Evolutionary conservation across 2,329 filamentous ascomycete species (phyloP).

Genomic region (Cladophialophora bantiana): DNA sequence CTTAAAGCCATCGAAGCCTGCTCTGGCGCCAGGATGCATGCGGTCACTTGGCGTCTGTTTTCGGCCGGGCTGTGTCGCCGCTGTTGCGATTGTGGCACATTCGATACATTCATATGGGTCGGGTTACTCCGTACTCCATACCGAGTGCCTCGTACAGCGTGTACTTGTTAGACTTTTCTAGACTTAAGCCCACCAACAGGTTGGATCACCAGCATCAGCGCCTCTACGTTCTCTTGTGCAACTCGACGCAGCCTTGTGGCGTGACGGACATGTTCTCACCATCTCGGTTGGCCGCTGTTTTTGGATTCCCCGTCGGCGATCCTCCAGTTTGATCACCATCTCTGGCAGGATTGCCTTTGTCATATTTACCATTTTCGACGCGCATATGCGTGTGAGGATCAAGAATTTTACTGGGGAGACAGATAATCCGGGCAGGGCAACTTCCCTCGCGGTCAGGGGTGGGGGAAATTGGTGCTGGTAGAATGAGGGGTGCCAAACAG

Average conservation of each 20-base stretch:
- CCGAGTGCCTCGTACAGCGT: not conserved
- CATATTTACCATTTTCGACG: conserved; percentile 4
- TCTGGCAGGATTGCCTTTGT: conserved; percentile 8
- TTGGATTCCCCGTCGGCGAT: not conserved
- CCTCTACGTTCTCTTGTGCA: not conserved
- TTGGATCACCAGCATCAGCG: not conserved
- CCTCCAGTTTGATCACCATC: not conserved
- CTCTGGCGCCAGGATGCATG: not conserved
- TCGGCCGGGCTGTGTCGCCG: not conserved
- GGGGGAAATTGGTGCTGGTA: conserved; percentile 22
- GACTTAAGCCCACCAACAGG: not conserved
- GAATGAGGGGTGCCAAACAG: conserved; percentile 10
- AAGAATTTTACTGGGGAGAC: not conserved
- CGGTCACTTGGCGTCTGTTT: not conserved
- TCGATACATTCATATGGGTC: not conserved
- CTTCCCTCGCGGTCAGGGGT: conserved; percentile 12
- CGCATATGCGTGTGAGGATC: not conserved
- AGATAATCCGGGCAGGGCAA: not conserved
- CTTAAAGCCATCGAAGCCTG: conserved; percentile 7
- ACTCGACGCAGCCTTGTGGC: not conserved
- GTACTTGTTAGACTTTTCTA: not conserved
- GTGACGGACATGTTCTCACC: not conserved
- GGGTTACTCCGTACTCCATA: no score
- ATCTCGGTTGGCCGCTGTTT: not conserved
- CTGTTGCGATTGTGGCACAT: not conserved